Evolutionary conservation across 495 filamentous ascomycete species (phyloP).

Genomic region (Clohesyomyces aquaticus): DNA sequence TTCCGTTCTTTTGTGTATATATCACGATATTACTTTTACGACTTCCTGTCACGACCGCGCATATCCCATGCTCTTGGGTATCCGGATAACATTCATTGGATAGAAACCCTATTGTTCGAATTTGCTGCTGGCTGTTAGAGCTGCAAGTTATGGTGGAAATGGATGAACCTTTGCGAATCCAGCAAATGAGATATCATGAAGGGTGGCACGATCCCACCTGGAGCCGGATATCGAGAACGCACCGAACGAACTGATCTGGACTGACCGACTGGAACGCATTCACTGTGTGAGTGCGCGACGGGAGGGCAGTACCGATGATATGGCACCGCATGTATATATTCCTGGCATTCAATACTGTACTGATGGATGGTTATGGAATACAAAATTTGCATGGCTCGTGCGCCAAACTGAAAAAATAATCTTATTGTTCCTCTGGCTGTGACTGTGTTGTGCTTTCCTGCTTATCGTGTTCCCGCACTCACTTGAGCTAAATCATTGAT

Average conservation of each 20-base stretch:
- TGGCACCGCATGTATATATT: slow-evolving; percentile 16
- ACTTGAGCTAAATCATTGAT: too few species aligned
- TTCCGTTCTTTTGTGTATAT: slow-evolving; percentile 30
- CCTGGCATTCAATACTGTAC: too few species aligned
- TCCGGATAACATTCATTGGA: slow-evolving; percentile 16
- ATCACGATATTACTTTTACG: slow-evolving; percentile 11
- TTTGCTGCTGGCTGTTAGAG: slow-evolving; percentile 23
- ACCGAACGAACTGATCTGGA: too few species aligned
- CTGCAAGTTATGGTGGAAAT: neutral
- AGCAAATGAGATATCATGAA: neutral
- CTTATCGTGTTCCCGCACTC: too few species aligned
- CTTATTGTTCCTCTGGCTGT: too few species aligned
- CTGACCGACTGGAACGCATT: too few species aligned
- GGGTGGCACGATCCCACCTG: too few species aligned
- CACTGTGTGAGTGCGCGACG: too few species aligned
- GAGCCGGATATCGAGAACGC: too few species aligned
- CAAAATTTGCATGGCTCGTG: slow-evolving; percentile 30
- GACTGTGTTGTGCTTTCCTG: too few species aligned
- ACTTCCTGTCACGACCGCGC: neutral
- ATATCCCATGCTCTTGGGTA: neutral
- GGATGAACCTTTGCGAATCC: neutral
- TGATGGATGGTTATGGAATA: neutral
- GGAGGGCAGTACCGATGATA: too few species aligned
- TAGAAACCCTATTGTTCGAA: neutral
- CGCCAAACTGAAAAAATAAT: slow-evolving; percentile 1